A percentile compares a stretch with the other conserved stretches of the same genome.
phyloP scores from a whole-genome alignment of 164 flowering plant species.

The Magnolia sinica region DNA sequence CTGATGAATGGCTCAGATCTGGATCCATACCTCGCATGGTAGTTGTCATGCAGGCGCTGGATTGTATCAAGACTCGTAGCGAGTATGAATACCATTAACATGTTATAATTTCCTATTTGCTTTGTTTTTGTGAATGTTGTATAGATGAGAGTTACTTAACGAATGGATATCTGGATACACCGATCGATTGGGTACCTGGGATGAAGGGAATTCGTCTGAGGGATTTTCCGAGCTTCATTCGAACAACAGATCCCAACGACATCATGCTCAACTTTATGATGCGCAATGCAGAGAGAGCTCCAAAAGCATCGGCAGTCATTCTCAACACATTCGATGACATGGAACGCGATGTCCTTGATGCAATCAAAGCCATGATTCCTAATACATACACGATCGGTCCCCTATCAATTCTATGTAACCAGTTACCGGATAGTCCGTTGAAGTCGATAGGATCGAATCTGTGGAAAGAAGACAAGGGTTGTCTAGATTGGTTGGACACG shows the following conservation, averaged over 20 bases:
- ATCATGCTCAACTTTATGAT: constrained; percentile 8
- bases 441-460: constrained; percentile 2
- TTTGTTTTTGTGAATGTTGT: not conserved
- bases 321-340: constrained; percentile 24
- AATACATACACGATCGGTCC: constrained; percentile 31
- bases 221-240: constrained; percentile 7
- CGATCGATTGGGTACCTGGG: constrained; percentile 12
- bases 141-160: constrained; percentile 15
- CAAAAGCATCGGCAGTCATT: constrained; percentile 13
- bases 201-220: constrained; percentile 5
- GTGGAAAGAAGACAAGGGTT: constrained; percentile 35
- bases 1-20: too few relatives aligned
- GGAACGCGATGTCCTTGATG: constrained; percentile 19
- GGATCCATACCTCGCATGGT: too few relatives aligned
- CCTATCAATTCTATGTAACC: constrained; percentile 10
- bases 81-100: not conserved
- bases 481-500: constrained; percentile 35
- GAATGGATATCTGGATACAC: constrained; percentile 3
- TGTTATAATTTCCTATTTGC: not conserved
- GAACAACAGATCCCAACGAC: constrained; percentile 7
- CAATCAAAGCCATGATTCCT: constrained; percentile 4
- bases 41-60: too few relatives aligned
- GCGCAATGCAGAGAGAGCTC: not conserved
- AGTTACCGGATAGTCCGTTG: not conserved
- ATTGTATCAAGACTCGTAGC: too few relatives aligned